Conservation (phyloP, 2,329 filamentous ascomycete genomes). For the Emydomyces testavorans region DNA sequence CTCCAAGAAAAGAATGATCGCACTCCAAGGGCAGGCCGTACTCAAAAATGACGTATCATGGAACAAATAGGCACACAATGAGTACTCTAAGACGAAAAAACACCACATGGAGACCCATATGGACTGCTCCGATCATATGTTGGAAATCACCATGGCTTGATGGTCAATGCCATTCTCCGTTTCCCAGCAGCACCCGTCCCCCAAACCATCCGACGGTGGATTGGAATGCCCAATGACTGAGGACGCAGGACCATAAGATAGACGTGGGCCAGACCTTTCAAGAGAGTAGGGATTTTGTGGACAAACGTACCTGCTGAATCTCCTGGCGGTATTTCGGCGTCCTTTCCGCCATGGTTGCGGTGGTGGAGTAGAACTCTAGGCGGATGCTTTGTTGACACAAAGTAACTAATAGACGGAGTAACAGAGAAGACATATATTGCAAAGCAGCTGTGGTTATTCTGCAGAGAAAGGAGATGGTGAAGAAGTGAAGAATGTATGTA, state of each 20-base stretch:
- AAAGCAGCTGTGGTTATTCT: background rate
- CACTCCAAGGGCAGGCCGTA: no score
- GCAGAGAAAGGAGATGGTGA: background rate
- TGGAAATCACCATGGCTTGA: background rate
- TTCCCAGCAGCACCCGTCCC: no score
- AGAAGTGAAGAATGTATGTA: background rate
- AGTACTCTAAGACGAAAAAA: background rate
- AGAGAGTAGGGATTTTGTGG: background rate
- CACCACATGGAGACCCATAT: background rate
- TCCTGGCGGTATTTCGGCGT: conserved; percentile 88
- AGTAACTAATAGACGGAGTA: no score
- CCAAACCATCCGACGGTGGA: no score
- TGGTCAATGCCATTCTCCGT: background rate
- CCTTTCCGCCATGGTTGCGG: conserved; percentile 56
- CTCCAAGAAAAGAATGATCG: no score
- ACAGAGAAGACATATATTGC: background rate
- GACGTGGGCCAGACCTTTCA: background rate
- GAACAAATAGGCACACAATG: background rate
- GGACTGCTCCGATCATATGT: background rate
- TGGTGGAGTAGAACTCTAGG: background rate
- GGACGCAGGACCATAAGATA: background rate
- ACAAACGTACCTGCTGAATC: conserved; percentile 75
- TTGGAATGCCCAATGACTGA: background rate
- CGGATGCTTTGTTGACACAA: no score
- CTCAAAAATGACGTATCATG: no score